Conservation (phyloP, 345 rosid genomes). For the Stellera chamaejasme region DNA sequence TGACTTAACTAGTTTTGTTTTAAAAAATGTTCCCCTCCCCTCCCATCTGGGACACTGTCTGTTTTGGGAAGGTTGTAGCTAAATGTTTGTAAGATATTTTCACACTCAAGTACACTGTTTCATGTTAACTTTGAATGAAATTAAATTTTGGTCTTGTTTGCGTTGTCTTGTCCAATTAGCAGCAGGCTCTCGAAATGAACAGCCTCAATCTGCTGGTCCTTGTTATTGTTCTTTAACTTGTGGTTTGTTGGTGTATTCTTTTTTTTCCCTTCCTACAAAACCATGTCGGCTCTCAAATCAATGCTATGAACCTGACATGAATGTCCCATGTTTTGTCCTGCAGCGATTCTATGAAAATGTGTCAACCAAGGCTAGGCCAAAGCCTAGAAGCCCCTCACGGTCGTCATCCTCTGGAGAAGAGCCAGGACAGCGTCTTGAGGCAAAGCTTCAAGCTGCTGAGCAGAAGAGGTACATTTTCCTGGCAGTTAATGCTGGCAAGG, state of each 20-base stretch:
- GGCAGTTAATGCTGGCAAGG: background rate
- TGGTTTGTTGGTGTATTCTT: background rate
- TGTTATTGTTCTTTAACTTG: background rate
- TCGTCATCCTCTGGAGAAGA: constrained; percentile 71
- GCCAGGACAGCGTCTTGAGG: constrained; percentile 92
- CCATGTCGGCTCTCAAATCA: background rate
- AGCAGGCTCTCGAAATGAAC: too few relatives aligned
- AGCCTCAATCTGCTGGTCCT: background rate
- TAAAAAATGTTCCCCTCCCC: too few relatives aligned
- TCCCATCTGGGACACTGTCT: too few relatives aligned
- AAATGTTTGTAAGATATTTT: too few relatives aligned
- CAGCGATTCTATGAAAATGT: constrained; percentile 87
- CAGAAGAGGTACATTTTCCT: constrained; percentile 56
- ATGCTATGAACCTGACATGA: background rate
- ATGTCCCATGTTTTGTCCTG: background rate
- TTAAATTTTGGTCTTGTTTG: too few relatives aligned
- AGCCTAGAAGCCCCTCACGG: constrained; percentile 71
- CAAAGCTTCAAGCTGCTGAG: constrained; percentile 91
- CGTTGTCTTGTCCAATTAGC: too few relatives aligned
- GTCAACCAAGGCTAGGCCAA: constrained; percentile 82
- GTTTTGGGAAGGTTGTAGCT: too few relatives aligned
- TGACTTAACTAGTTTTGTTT: too few relatives aligned
- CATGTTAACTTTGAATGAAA: too few relatives aligned
- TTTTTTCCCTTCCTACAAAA: background rate
- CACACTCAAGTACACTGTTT: too few relatives aligned